A percentile compares a stretch with the other conserved stretches of the same genome.
Conservation (phyloP, 768 basidiomycete species). For the Tephrocybe sp. region DNA sequence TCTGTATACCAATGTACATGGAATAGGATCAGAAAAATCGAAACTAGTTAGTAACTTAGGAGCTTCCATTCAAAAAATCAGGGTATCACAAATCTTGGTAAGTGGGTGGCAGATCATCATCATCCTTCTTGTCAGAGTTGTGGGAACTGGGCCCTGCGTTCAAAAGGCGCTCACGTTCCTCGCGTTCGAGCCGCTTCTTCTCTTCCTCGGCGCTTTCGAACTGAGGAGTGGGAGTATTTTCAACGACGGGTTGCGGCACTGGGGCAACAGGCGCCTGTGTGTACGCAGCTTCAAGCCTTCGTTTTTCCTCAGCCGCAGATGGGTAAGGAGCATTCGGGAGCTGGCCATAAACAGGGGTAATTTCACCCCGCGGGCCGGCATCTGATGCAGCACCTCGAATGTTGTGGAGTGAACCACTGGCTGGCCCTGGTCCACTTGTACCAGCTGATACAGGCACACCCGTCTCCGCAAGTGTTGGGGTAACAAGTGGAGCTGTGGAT, state of each 20-base stretch:
- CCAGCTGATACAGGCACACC: constrained; percentile 70
- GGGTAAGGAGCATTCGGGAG: constrained; percentile 30
- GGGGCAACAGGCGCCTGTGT: constrained; percentile 27
- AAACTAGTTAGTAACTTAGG: background rate
- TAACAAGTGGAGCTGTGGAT: constrained; percentile 20
- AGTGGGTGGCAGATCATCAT: constrained; percentile 48
- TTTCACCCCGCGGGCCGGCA: constrained; percentile 32
- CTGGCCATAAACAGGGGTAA: constrained; percentile 30
- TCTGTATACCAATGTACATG: constrained; percentile 9
- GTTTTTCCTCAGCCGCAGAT: constrained; percentile 69
- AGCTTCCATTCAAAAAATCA: background rate
- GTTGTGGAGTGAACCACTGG: constrained; percentile 61
- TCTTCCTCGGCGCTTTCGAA: constrained; percentile 61
- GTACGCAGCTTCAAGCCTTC: constrained; percentile 43
- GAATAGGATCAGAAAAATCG: background rate
- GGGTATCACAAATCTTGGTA: constrained; percentile 38
- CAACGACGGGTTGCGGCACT: constrained; percentile 13
- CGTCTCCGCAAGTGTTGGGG: constrained; percentile 74
- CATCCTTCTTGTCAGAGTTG: constrained; percentile 22
- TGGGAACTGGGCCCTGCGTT: constrained; percentile 14
- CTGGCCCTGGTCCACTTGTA: constrained; percentile 60
- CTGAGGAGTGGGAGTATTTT: constrained; percentile 13
- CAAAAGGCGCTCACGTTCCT: constrained; percentile 61
- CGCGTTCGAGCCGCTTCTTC: constrained; percentile 63
- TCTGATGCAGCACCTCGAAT: constrained; percentile 38